These are phyloP conservation scores for Trichoderma cornu-damae DNA, from an alignment of 2,329 filamentous ascomycete genomes.

Conservation along the genomic window DNA sequence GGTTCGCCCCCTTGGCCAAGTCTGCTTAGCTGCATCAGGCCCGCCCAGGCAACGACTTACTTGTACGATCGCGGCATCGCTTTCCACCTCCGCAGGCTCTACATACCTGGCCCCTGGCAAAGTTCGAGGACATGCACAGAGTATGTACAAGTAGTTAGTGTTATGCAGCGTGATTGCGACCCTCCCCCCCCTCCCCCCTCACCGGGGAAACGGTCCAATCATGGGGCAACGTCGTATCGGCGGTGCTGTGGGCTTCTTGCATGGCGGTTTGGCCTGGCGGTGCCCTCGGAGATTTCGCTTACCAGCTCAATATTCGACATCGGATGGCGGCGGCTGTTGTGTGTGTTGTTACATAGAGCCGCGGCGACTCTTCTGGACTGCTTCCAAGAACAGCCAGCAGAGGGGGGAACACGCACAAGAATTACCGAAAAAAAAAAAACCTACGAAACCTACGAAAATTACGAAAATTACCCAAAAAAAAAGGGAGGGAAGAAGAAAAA, in stretches of 20 bases:
- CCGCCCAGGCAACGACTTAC: neutral
- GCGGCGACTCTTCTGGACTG: conserved; percentile 17
- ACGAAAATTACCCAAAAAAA: no score
- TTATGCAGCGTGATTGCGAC: no score
- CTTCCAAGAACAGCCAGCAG: neutral
- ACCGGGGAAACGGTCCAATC: neutral
- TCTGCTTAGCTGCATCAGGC: conserved; percentile 4
- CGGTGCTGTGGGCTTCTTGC: no score
- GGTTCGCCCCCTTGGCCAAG: conserved; percentile 4
- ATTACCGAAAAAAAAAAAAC: neutral
- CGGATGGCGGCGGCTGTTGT: neutral
- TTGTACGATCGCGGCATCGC: conserved; percentile 10
- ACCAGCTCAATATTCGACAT: neutral
- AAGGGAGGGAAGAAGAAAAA: no score
- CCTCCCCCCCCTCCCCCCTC: no score
- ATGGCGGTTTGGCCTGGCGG: neutral
- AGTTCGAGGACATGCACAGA: no score
- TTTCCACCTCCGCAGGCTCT: neutral
- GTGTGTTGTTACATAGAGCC: neutral
- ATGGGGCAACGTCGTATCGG: neutral
- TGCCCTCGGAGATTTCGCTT: neutral
- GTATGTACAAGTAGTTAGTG: no score
- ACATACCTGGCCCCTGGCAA: neutral
- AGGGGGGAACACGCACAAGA: no score
- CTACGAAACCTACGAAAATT: no score